Base-by-base conservation (phyloP, 371 early-diverging fungal species). In the Lichtheimia corymbifera region DNA sequence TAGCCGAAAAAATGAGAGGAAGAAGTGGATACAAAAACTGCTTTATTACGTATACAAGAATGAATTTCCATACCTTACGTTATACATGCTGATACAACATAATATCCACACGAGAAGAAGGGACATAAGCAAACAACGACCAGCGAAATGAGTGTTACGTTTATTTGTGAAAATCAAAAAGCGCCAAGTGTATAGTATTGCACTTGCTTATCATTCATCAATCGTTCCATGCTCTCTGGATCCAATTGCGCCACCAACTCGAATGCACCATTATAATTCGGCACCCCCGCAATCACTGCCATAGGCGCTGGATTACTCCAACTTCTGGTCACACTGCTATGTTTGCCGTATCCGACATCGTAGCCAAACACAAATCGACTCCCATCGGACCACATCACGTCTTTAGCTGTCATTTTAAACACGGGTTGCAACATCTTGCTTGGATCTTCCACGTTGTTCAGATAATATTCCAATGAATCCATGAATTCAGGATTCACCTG, bases 401-500 rank as follows among this genome's bases (percentile, higher is more conserved):
- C 6, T n/a, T 5, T 11, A 47, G 7, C 15, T 9, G n/a, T 5
- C n/a, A 47, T 18, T 18, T 1, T 4, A 9, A 1, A 11, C 15
- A 47, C n/a, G 7, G 47, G 47, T 6, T 13, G n/a, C 1, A 0
- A 20, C 20, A 47, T 9, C n/a, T 9, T 18, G 18, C 1, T 18
- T 20, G 17, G n/a, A 3, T 47, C 47, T n/a, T 47, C 3, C 5
- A n/a, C 9, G 1, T 47, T n/a, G n/a, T 47, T 47, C 0, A 47
- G 47, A 47, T 47, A 47, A 9, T 47, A 7, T 47, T 47, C 47
- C n/a, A 47, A 47, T 47, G 47, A 18, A 18, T 47, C 47, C 18
- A 47, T 20, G 11, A 5, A 47, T 47, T 47, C 47, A 47, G 7
- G n/a, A n/a, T 47, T 20, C 18, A 47, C 47, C 1, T 20, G 12